Evolutionary conservation across 2,329 filamentous ascomycete genomes (phyloP).

Genomic region (Arachnopeziza araneosa): DNA sequence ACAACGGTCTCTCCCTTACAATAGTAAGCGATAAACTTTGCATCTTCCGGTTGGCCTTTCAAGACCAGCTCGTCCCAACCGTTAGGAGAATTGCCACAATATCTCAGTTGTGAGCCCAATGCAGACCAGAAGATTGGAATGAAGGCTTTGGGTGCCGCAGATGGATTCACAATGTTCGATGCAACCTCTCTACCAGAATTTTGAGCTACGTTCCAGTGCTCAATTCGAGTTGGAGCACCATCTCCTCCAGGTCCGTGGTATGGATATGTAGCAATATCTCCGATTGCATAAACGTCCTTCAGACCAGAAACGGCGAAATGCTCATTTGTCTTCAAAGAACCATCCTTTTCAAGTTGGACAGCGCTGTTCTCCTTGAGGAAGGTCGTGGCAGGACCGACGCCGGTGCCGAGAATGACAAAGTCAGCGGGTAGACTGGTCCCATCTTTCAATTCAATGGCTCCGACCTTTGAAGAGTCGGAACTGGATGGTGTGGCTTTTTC

Average conservation of each 20-base stretch:
- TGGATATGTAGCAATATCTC: constrained; percentile 91
- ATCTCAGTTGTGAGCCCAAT: constrained; percentile 79
- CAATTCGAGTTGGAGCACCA: constrained; percentile 71
- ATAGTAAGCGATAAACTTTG: constrained; percentile 87
- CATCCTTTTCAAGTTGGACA: constrained; percentile 71
- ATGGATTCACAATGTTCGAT: constrained; percentile 64
- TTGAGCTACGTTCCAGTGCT: constrained; percentile 98
- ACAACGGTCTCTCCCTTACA: constrained; percentile 80
- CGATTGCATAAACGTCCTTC: constrained; percentile 83
- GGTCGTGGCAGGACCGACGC: constrained; percentile 78
- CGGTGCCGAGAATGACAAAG: constrained; percentile 85
- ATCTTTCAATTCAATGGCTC: constrained; percentile 76
- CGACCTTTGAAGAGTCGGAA: constrained; percentile 65
- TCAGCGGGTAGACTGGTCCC: constrained; percentile 81
- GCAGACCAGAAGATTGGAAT: constrained; percentile 98
- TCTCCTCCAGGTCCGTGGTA: constrained; percentile 85
- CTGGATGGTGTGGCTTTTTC: constrained; percentile 73
- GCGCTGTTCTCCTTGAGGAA: constrained; percentile 70
- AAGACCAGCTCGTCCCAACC: constrained; percentile 86
- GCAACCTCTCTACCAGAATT: constrained; percentile 82
- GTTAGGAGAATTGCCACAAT: constrained; percentile 79
- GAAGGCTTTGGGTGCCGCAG: constrained; percentile 61
- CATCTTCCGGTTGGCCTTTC: constrained; percentile 68
- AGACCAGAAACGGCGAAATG: constrained; percentile 71
- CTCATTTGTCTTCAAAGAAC: constrained; percentile 78